Base-by-base conservation (phyloP, 2,329 filamentous ascomycete genomes). In the Monosporascus sp. region DNA sequence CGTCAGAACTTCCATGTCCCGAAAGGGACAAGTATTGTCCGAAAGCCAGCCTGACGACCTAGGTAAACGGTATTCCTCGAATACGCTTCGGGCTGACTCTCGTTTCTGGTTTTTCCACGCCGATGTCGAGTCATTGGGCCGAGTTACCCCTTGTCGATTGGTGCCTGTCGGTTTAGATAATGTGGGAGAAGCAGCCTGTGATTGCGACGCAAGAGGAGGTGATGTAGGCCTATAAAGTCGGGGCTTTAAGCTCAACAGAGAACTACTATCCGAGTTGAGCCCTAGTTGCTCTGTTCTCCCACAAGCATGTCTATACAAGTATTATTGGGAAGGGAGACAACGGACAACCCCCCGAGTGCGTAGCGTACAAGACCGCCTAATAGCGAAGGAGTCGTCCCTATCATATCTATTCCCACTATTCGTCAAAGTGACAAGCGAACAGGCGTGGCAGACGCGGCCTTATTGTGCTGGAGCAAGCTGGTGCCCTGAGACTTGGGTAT, bases 41-140 rank as follows among this genome's bases (percentile, higher is more conserved):
- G 74, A 75, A 44, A 76, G 66, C 75, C 74, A 78, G 49, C 75
- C 74, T 31, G 70, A 63, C 35, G 78, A 78, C 20, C 69, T 69
- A 24, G 74, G 69, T 52, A 80, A 72, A 2, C 74, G 70, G 60
- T 78, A 73, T 43, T 75, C 68, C 38, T 73, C 69, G 55, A 79
- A 79, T 9, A 81, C 68, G 7, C 77, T 70, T 49, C 75, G 66
- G 7, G 75, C 78, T 53, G 75, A 76, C 48, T 71, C 67, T 6
- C 68, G 69, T 48, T 70, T 70, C 48, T 68, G 64, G 9, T 62
- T 66, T 3, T 70, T 69, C 7, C 69, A 72, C 2, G 63, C 69
- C 5, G 52, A n/a, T 27, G 22, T 17, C 20, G 24, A 24, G 9
- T 7, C 8, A 24, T 31, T 16, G 24, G 43, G 5, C 24, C n/a